These are phyloP conservation scores for Cryptomeria japonica DNA, from an alignment of 75 land plant genomes.

Conservation along the genomic window DNA sequence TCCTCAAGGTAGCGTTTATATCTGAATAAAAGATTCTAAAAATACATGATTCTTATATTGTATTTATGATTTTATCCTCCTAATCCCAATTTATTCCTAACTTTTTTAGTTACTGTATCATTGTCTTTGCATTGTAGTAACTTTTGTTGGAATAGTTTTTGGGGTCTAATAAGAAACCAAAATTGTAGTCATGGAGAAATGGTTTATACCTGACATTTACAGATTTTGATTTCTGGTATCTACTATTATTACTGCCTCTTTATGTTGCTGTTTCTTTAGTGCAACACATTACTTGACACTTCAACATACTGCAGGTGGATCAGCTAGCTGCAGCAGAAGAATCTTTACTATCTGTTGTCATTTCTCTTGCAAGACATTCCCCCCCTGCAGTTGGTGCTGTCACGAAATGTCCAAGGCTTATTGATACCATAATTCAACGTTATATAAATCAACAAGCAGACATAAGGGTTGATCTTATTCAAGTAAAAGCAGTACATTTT, in stretches of 20 bases:
- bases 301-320: conserved; percentile 50
- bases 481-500: conserved; percentile 64
- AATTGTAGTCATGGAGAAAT: background rate
- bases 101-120: background rate
- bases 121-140: background rate
- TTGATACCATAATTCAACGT: conserved; percentile 53
- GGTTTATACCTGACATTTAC: background rate
- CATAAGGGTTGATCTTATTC: conserved; percentile 27
- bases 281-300: background rate
- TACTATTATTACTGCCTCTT: background rate
- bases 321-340: conserved; percentile 69
- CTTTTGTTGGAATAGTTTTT: background rate
- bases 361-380: conserved; percentile 86
- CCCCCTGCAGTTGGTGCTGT: conserved; percentile 74
- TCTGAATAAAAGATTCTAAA: too few relatives aligned
- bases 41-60: too few relatives aligned
- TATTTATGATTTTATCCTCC: background rate
- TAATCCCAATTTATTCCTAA: background rate
- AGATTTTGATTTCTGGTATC: background rate
- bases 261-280: background rate
- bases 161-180: background rate
- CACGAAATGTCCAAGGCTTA: conserved; percentile 73
- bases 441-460: conserved; percentile 29
- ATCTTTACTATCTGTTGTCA: conserved; percentile 52
- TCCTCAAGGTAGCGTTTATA: too few relatives aligned